Conservation (phyloP, 2,329 filamentous ascomycete genomes). For the Leptosphaerulina australis region DNA sequence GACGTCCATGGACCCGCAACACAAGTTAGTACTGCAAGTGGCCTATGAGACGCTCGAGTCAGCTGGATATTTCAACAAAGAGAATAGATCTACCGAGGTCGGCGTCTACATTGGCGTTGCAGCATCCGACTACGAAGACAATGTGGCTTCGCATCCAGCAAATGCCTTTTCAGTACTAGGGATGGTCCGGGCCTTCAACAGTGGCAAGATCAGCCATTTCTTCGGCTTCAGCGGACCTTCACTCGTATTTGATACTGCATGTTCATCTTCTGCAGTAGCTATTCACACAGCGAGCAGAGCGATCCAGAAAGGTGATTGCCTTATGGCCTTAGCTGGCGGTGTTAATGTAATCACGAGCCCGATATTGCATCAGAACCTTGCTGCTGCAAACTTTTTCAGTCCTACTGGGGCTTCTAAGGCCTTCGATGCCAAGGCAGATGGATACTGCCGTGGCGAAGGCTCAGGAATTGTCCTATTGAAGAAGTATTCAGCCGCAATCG, state of each 20-base stretch:
- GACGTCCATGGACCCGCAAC: slow-evolving; percentile 32
- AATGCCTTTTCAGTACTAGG: slow-evolving; percentile 40
- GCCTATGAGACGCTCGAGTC: slow-evolving; percentile 48
- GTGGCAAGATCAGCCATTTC: slow-evolving; percentile 30
- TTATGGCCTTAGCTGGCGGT: slow-evolving; percentile 46
- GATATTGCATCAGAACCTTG: slow-evolving; percentile 42
- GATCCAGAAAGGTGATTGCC: slow-evolving; percentile 34
- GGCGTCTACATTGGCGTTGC: slow-evolving; percentile 40
- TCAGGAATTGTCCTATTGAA: slow-evolving; percentile 59
- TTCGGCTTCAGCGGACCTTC: slow-evolving; percentile 38
- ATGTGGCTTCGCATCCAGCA: slow-evolving; percentile 31
- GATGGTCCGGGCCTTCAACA: slow-evolving; percentile 25
- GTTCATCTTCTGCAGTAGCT: slow-evolving; percentile 34
- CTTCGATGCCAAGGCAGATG: slow-evolving; percentile 52
- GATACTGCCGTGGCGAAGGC: slow-evolving; percentile 60
- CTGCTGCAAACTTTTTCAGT: slow-evolving; percentile 51
- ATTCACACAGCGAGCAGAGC: slow-evolving; percentile 37
- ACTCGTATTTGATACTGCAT: slow-evolving; percentile 43
- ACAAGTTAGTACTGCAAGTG: slow-evolving; percentile 30
- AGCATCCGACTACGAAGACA: slow-evolving; percentile 40
- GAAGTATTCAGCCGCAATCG: slow-evolving; percentile 55
- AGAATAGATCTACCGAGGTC: too few relatives aligned
- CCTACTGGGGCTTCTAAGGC: slow-evolving; percentile 55
- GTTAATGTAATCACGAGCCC: slow-evolving; percentile 42
- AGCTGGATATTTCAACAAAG: slow-evolving; percentile 30